Evolutionary conservation across 179 eudicot species (phyloP).

Genomic region (Camellia oleifera): DNA sequence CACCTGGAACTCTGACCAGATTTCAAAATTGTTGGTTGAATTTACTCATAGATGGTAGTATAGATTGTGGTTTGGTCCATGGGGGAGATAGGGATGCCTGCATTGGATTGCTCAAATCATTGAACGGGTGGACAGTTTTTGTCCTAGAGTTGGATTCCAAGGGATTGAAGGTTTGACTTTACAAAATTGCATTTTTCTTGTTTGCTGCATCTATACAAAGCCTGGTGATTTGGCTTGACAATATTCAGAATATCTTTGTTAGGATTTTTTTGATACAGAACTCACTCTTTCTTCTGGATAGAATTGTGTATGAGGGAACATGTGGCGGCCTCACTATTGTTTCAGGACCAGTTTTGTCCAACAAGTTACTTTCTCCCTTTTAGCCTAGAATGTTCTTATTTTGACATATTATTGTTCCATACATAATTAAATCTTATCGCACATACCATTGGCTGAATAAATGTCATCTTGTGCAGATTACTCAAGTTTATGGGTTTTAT

Average conservation of each 20-base stretch:
- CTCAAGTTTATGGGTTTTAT: slow-evolving; percentile 97
- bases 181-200: not conserved
- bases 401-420: not conserved
- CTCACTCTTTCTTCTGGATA: not conserved
- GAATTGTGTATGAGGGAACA: not conserved
- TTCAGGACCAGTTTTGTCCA: not conserved
- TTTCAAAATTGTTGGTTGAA: not conserved
- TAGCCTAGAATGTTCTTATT: not conserved
- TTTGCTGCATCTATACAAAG: not conserved
- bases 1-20: not conserved
- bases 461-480: slow-evolving; percentile 46
- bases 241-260: not conserved
- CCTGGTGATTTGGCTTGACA: not conserved
- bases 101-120: not conserved
- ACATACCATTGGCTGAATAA: not conserved
- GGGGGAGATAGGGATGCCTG: not conserved
- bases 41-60: not conserved
- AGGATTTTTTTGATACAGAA: not conserved
- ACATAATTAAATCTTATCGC: not conserved
- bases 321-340: not conserved
- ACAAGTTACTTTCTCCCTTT: not conserved
- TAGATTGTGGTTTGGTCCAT: not conserved
- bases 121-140: not conserved
- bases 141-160: not conserved
- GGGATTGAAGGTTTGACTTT: not conserved